phyloP scores from a whole-genome alignment of 306 rosid species.

The Lathyrus sativus region DNA sequence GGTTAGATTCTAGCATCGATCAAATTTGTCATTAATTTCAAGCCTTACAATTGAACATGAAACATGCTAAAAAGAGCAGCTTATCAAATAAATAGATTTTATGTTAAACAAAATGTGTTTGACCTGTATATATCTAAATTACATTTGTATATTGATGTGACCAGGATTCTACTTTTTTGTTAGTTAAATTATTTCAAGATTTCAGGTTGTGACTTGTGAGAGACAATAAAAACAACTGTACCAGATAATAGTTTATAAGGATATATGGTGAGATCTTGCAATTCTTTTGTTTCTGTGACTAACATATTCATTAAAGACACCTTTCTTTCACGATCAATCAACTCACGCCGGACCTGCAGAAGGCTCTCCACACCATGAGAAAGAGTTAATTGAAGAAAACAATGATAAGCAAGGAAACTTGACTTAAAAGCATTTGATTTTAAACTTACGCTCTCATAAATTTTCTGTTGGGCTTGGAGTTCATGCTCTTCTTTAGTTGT shows the following conservation, averaged over 20 bases:
- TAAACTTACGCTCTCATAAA: constrained; percentile 54
- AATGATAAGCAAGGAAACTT: constrained; percentile 16
- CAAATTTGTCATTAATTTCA: constrained; percentile 13
- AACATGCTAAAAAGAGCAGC: constrained; percentile 12
- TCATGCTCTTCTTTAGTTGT: constrained; percentile 56
- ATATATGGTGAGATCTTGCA: constrained; percentile 64
- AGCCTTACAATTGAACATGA: neutral
- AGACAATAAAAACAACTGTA: constrained; percentile 21
- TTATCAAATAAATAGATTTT: neutral
- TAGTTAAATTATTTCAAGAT: constrained; percentile 4
- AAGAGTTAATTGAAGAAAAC: constrained; percentile 20
- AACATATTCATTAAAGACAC: constrained; percentile 56
- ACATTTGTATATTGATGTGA: neutral
- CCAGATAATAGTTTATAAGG: constrained; percentile 48
- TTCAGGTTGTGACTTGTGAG: constrained; percentile 2
- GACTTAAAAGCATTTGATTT: constrained; percentile 13
- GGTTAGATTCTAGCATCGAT: constrained; percentile 6
- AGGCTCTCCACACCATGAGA: constrained; percentile 32
- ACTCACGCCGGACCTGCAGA: constrained; percentile 68
- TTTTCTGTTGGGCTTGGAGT: constrained; percentile 48
- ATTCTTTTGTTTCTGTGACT: constrained; percentile 44
- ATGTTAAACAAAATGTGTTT: neutral
- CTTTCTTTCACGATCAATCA: constrained; percentile 55
- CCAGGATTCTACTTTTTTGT: constrained; percentile 8
- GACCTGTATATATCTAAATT: constrained; percentile 2